Evolutionary conservation across 129 eudicot species (phyloP).

Genomic region (Centaurea solstitialis): DNA sequence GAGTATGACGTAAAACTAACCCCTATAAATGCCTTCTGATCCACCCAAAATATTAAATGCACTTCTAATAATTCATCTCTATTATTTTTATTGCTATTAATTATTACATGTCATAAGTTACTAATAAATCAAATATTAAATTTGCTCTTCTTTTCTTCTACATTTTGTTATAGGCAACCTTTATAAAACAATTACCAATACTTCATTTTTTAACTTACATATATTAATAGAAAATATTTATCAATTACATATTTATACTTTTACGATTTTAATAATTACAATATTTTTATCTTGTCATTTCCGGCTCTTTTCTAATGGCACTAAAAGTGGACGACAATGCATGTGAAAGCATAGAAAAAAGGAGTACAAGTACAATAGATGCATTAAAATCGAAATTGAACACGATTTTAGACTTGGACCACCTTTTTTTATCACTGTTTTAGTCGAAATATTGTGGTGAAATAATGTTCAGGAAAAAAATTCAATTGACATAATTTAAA

Average conservation of each 20-base stretch:
- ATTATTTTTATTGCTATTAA: background rate
- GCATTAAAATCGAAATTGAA: slow-evolving; percentile 32
- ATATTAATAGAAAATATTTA: background rate
- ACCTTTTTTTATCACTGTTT: background rate
- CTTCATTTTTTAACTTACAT: background rate
- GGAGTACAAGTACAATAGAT: slow-evolving; percentile 28
- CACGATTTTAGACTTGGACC: slow-evolving; percentile 11
- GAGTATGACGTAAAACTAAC: slow-evolving; percentile 42
- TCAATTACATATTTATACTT: background rate
- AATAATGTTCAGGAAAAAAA: background rate
- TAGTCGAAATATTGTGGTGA: background rate
- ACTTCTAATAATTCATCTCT: slow-evolving; percentile 18
- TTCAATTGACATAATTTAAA: background rate
- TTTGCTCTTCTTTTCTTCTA: too few species aligned
- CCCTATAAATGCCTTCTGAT: slow-evolving; percentile 30
- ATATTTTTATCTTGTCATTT: background rate
- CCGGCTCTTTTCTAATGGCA: slow-evolving; percentile 6
- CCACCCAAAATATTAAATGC: slow-evolving; percentile 36
- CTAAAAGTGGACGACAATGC: slow-evolving; percentile 24
- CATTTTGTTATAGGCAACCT: too few species aligned
- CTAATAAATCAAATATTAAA: too few species aligned
- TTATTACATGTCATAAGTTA: background rate
- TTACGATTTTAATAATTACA: too few species aligned
- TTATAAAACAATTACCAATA: too few species aligned
- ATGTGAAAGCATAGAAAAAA: slow-evolving; percentile 35